phyloP scores from a whole-genome alignment of 2,329 filamentous ascomycete genomes.

The Penicillium digitatum region DNA sequence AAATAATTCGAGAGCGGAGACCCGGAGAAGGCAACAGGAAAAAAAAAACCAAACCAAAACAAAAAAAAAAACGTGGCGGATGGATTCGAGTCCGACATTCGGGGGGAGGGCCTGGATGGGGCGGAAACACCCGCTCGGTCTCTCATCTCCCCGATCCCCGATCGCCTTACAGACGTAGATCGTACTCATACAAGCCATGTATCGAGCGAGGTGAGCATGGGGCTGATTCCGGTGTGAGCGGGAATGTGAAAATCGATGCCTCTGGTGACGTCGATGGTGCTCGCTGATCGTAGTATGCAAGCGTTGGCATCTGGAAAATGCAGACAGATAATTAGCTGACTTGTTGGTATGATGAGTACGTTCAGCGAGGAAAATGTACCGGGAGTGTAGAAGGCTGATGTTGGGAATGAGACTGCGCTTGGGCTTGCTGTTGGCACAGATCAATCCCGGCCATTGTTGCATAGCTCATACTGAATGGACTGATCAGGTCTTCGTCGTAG shows the following conservation, averaged over 20 bases:
- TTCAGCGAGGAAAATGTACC: slow-evolving; percentile 42
- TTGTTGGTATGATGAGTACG: slow-evolving; percentile 27
- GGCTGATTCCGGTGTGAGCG: slow-evolving; percentile 42
- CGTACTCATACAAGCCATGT: slow-evolving; percentile 25
- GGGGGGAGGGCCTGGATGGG: neutral
- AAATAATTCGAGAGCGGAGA: neutral
- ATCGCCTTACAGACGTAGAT: slow-evolving; percentile 16
- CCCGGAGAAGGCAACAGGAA: neutral
- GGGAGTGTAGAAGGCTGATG: slow-evolving; percentile 30
- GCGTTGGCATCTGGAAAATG: slow-evolving; percentile 22
- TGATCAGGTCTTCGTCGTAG: slow-evolving; percentile 54
- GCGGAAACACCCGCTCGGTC: slow-evolving; percentile 8
- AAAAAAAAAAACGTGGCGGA: neutral
- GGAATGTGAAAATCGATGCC: slow-evolving; percentile 37
- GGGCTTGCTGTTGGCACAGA: slow-evolving; percentile 34
- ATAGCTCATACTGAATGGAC: slow-evolving; percentile 59
- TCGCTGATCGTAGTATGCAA: slow-evolving; percentile 38
- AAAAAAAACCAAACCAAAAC: neutral
- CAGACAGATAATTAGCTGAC: slow-evolving; percentile 22
- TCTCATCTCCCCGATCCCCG: neutral
- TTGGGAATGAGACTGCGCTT: slow-evolving; percentile 35
- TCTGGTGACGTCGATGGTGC: slow-evolving; percentile 41
- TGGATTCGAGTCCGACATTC: neutral
- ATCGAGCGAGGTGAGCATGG: slow-evolving; percentile 40
- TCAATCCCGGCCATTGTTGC: slow-evolving; percentile 57